Conservation (phyloP, 2,329 filamentous ascomycete genomes). For the Neurospora crassa region DNA sequence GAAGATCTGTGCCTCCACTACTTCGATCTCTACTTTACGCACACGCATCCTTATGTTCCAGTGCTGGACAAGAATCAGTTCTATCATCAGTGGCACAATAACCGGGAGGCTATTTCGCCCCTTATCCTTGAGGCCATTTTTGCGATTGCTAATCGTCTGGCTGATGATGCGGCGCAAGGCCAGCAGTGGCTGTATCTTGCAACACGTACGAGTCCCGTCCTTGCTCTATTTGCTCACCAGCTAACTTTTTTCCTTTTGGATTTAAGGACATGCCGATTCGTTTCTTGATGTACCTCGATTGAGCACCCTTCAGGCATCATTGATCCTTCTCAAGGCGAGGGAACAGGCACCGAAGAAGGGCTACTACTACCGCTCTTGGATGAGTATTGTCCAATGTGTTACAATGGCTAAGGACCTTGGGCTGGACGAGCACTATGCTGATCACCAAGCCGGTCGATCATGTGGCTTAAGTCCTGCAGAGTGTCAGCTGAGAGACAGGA, state of each 20-base stretch:
- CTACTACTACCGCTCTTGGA: constrained; percentile 97
- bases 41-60: constrained; percentile 88
- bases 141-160: constrained; percentile 74
- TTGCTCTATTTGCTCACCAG: background rate
- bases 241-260: background rate
- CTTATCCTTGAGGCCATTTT: constrained; percentile 85
- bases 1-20: constrained; percentile 75
- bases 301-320: constrained; percentile 82
- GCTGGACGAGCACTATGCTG: constrained; percentile 74
- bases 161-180: constrained; percentile 74
- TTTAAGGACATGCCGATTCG: constrained; percentile 60
- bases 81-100: constrained; percentile 81
- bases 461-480: constrained; percentile 65
- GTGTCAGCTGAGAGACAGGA: constrained; percentile 72
- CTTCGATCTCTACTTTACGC: constrained; percentile 81
- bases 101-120: constrained; percentile 77
- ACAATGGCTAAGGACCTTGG: constrained; percentile 90
- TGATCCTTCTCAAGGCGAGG: constrained; percentile 81
- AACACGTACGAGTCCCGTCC: constrained; percentile 47
- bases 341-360: constrained; percentile 88
- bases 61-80: constrained; percentile 76
- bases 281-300: constrained; percentile 88
- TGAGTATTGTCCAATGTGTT: constrained; percentile 83
- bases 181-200: constrained; percentile 90
- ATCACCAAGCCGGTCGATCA: constrained; percentile 60